Evolutionary conservation across 495 filamentous ascomycete species (phyloP).

Genomic region (Cairneyella variabilis): DNA sequence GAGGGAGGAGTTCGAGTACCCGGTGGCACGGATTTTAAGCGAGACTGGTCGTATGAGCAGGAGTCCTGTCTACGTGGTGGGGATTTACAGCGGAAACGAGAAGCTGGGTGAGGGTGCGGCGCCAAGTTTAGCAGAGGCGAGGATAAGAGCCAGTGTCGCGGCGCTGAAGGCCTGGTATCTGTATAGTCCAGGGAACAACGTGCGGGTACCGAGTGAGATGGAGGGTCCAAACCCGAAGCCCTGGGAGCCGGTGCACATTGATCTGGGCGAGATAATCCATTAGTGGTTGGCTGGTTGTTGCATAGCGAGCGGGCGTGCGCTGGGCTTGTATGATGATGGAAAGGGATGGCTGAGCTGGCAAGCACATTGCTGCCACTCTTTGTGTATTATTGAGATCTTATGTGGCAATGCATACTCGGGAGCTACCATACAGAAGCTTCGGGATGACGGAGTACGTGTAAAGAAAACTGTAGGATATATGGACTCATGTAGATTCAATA

Average conservation of each 20-base stretch:
- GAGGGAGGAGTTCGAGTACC: constrained; percentile 82
- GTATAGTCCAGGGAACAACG: constrained; percentile 68
- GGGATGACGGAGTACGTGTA: constrained; percentile 15
- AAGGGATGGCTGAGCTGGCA: background rate
- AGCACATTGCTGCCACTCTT: constrained; percentile 7
- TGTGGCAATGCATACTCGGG: constrained; percentile 8
- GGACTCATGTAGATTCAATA: constrained; percentile 23
- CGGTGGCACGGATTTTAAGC: constrained; percentile 77
- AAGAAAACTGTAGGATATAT: constrained; percentile 22
- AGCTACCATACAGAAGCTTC: constrained; percentile 1
- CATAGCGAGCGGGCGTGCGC: constrained; percentile 2
- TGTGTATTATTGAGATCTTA: constrained; percentile 24
- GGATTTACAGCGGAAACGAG: constrained; percentile 83
- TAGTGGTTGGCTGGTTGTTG: constrained; percentile 10
- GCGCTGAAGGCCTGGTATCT: constrained; percentile 93
- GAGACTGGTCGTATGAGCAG: constrained; percentile 83
- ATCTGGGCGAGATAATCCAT: constrained; percentile 74
- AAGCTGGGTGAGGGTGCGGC: constrained; percentile 85
- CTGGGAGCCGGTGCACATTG: constrained; percentile 86
- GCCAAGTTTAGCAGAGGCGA: constrained; percentile 68
- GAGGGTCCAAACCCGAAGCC: constrained; percentile 49
- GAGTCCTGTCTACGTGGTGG: constrained; percentile 90
- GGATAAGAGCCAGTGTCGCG: constrained; percentile 71
- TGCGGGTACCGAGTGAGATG: constrained; percentile 75
- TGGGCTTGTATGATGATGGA: constrained; percentile 18